phyloP scores from a whole-genome alignment of 2,329 filamentous ascomycete genomes.

The Acrocalymma vagum region DNA sequence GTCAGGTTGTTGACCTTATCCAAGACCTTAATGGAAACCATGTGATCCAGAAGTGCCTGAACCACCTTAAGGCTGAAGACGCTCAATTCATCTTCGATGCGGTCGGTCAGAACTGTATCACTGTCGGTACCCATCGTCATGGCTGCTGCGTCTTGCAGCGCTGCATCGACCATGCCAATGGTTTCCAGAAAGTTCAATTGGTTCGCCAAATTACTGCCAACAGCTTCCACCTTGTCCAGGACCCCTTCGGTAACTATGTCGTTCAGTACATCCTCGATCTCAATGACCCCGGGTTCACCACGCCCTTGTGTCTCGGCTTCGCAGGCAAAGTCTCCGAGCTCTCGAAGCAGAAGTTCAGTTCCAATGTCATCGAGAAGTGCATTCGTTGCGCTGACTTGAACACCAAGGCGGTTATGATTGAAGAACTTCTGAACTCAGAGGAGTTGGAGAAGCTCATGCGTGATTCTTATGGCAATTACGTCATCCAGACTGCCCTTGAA shows the following conservation, averaged over 20 bases:
- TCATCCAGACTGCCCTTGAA: constrained; percentile 84
- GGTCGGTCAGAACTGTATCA: constrained; percentile 84
- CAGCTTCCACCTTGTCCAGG: constrained; percentile 89
- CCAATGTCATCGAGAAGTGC: constrained; percentile 95
- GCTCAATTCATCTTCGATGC: constrained; percentile 98
- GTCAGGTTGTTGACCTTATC: constrained; percentile 90
- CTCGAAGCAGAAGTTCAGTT: constrained; percentile 98
- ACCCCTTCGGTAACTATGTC: constrained; percentile 98
- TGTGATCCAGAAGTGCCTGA: constrained; percentile 98
- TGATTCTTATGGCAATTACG: constrained; percentile 96
- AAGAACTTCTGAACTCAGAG: constrained; percentile 76
- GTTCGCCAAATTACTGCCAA: constrained; percentile 88
- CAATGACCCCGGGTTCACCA: constrained; percentile 85
- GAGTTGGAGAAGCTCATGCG: constrained; percentile 90
- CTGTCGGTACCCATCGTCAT: constrained; percentile 95
- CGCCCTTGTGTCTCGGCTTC: constrained; percentile 86
- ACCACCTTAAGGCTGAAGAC: constrained; percentile 84
- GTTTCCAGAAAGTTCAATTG: constrained; percentile 85
- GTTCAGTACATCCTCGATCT: constrained; percentile 98
- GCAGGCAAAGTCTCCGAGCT: constrained; percentile 72
- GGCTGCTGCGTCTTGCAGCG: constrained; percentile 98
- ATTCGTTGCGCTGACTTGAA: constrained; percentile 80
- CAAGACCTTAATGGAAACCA: constrained; percentile 99
- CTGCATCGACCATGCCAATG: constrained; percentile 96
- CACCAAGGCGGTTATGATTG: constrained; percentile 82